These are phyloP conservation scores for Juncus effusus DNA, from an alignment of 176 grass and related monocot genomes.

Conservation along the genomic window DNA sequence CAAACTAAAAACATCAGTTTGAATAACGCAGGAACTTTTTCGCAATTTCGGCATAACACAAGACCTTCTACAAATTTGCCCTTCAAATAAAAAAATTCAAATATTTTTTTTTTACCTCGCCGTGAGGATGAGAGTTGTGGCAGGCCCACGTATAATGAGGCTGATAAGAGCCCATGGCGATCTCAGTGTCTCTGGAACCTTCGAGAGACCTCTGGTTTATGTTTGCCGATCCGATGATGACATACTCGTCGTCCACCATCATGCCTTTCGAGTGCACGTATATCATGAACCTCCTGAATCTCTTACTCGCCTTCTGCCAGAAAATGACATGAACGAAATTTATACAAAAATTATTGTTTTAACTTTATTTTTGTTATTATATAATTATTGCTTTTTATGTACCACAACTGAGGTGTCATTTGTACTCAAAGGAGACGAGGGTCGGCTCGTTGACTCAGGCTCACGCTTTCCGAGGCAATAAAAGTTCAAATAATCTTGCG, in stretches of 20 bases:
- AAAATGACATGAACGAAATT: too few relatives aligned
- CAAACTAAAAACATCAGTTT: too few relatives aligned
- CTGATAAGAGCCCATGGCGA: constrained; percentile 67
- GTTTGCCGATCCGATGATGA: constrained; percentile 62
- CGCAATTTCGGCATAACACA: too few relatives aligned
- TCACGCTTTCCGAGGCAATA: constrained; percentile 63
- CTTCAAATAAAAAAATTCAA: not conserved
- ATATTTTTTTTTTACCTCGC: constrained; percentile 29
- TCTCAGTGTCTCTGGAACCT: constrained; percentile 62
- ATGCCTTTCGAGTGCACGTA: constrained; percentile 68
- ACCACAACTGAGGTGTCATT: too few relatives aligned
- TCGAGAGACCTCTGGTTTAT: constrained; percentile 72
- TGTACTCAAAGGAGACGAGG: constrained; percentile 24
- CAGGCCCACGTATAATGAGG: constrained; percentile 42
- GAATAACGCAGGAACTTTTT: too few relatives aligned
- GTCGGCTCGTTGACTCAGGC: not conserved
- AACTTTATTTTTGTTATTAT: not conserved
- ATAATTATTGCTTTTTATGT: not conserved
- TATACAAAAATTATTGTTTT: too few relatives aligned
- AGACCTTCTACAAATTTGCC: not conserved
- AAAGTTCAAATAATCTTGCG: constrained; percentile 55
- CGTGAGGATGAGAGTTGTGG: constrained; percentile 26
- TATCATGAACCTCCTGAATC: constrained; percentile 59
- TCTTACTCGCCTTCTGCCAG: constrained; percentile 35
- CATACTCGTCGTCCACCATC: constrained; percentile 62